phyloP scores from a whole-genome alignment of 2,329 filamentous ascomycete genomes.

The Colletotrichum sp. region DNA sequence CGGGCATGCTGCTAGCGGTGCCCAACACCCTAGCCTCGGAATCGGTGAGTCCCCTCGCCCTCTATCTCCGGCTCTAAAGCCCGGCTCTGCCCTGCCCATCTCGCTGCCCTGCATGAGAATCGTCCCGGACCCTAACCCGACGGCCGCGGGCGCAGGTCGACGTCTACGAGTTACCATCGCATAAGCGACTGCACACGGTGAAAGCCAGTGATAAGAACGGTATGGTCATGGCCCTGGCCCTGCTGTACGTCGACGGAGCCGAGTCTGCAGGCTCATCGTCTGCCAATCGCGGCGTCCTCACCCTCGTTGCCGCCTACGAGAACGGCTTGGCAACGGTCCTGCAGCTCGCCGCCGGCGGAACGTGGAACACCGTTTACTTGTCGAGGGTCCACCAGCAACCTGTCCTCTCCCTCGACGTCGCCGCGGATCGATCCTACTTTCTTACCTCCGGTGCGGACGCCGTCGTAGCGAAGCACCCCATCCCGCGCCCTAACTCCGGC shows the following conservation, averaged over 20 bases:
- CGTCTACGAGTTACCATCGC: conserved; percentile 81
- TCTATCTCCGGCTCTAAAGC: conserved; percentile 8
- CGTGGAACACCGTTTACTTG: conserved; percentile 64
- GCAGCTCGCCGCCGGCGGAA: conserved; percentile 46
- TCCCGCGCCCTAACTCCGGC: conserved; percentile 44
- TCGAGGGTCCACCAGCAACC: conserved; percentile 78
- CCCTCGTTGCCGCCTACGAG: conserved; percentile 82
- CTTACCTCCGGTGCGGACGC: conserved; percentile 86
- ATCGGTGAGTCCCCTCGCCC: conserved; percentile 51
- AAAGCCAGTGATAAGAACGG: conserved; percentile 60
- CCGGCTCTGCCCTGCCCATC: not conserved
- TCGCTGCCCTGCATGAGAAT: not conserved
- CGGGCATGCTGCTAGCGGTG: conserved; percentile 70
- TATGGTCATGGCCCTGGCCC: conserved; percentile 86
- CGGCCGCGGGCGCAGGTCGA: conserved; percentile 62
- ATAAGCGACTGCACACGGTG: conserved; percentile 68
- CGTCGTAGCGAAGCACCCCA: conserved; percentile 75
- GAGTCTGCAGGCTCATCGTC: not conserved
- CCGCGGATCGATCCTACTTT: conserved; percentile 61
- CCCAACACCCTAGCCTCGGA: conserved; percentile 80
- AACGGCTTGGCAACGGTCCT: conserved; percentile 78
- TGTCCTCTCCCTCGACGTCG: conserved; percentile 74
- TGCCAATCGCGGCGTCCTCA: conserved; percentile 42
- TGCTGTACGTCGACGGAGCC: conserved; percentile 56
- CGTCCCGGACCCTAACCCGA: conserved; percentile 6